Evolutionary conservation across 108 stramenopile species (phyloP), one percentile per base, ranked within the genome.

Genomic region (Fistulifera pelliculosa): DNA sequence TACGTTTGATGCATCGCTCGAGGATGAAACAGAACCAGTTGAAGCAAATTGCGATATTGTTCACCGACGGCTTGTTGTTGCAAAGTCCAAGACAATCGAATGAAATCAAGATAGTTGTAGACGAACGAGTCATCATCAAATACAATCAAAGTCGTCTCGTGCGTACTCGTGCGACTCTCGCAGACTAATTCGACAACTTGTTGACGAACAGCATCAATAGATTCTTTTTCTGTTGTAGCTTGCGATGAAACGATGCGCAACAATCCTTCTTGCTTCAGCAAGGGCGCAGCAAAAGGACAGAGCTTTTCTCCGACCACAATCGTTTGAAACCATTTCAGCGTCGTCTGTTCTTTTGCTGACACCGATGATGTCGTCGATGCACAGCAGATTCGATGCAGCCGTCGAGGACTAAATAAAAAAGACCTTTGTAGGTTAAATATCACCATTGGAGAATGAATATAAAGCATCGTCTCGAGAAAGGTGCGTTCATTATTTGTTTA

Each of bases 11-110:
- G 70, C 1, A 49, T 59, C 17, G 70, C 70, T 26, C 31, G 21
- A 0, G 70, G 70, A 59, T 71, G 70, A 47, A 71, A 71, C n/a
- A 71, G 59, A 1, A 71, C 70, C 26, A 66, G 25, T 41, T 71
- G 70, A 10, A 71, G 18, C 12, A 19, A 38, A 11, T 60, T 45
- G 0, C 24, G n/a, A 15, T 52, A 43, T 27, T 58, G 49, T 42
- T 42, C 57, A 6, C 31, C 31, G 16, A 71, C 25, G 10, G 49
- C 61, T 56, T 61, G 25, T 28, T 53, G 42, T 56, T 71, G 70
- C 12, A 71, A 24, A 12, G 31, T 23, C 70, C 70, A 71, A 1
- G 70, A 71, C 1, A 71, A 41, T 38, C 56, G 64, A 27, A 71
- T 54, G 22, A 71, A 58, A 18, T 65, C 52, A n/a, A 45, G 65